Conservation (phyloP, 2,329 filamentous ascomycete species). For the Penicillium sp. region DNA sequence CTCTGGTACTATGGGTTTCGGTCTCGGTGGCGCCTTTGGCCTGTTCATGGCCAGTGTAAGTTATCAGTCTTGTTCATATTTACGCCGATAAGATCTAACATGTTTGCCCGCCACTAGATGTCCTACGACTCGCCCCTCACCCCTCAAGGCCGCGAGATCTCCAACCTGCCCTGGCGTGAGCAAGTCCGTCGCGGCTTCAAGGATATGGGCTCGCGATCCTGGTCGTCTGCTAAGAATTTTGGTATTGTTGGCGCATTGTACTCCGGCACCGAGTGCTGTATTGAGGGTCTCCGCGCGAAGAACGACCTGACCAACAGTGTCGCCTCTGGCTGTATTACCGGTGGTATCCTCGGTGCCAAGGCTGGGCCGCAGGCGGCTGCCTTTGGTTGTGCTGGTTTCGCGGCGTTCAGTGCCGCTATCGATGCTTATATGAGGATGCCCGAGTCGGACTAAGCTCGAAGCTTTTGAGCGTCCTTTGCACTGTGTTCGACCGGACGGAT, state of each 20-base stretch:
- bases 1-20: constrained; percentile 89
- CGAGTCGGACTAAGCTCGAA: constrained; percentile 28
- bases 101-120: constrained; percentile 58
- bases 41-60: constrained; percentile 95
- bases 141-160: constrained; percentile 50
- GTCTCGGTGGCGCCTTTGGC: constrained; percentile 86
- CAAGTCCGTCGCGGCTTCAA: constrained; percentile 83
- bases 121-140: constrained; percentile 91
- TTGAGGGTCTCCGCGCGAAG: constrained; percentile 84
- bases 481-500: neutral
- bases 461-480: neutral
- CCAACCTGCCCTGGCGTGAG: constrained; percentile 69
- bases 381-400: constrained; percentile 86
- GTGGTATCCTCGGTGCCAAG: constrained; percentile 77
- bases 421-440: constrained; percentile 86
- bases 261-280: constrained; percentile 87
- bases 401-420: constrained; percentile 85
- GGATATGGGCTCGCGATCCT: constrained; percentile 86
- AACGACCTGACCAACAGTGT: constrained; percentile 89
- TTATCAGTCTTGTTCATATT: constrained; percentile 12
- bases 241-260: constrained; percentile 89
- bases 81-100: neutral
- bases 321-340: constrained; percentile 82
- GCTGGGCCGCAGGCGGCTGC: constrained; percentile 85
- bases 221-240: constrained; percentile 86